Evolutionary conservation across 805 yeast genomes (phyloP).

Genomic region (Pichia heedii): DNA sequence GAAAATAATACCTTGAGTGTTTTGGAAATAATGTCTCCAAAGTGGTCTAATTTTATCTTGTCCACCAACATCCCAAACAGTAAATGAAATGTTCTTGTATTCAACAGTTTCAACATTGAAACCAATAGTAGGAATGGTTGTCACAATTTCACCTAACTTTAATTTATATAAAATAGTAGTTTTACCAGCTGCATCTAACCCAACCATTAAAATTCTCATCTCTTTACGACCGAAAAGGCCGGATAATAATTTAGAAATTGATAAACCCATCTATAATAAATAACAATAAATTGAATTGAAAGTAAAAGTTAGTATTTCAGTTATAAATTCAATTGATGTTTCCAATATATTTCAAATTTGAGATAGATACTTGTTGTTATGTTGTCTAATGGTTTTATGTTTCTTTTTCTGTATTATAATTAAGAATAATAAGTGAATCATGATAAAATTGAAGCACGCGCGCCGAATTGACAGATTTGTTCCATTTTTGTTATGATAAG

Average conservation of each 20-base stretch:
- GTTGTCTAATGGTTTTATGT: too few relatives aligned
- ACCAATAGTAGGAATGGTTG: constrained; percentile 95
- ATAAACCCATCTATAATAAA: constrained; percentile 72
- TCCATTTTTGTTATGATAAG: not conserved
- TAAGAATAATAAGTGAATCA: too few relatives aligned
- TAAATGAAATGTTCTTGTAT: constrained; percentile 92
- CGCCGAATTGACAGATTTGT: constrained; percentile 5
- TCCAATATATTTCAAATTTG: too few relatives aligned
- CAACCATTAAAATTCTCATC: constrained; percentile 97
- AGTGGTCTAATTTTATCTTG: constrained; percentile 97
- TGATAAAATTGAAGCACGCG: constrained; percentile 6
- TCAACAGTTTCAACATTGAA: constrained; percentile 97
- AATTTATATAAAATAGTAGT: constrained; percentile 92
- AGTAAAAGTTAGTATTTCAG: not conserved
- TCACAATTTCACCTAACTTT: constrained; percentile 91
- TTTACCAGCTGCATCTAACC: constrained; percentile 97
- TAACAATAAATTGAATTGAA: not conserved
- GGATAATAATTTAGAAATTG: constrained; percentile 85
- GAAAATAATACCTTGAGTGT: constrained; percentile 96
- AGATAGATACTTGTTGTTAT: too few relatives aligned
- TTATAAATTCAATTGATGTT: not conserved
- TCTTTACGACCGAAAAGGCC: constrained; percentile 97
- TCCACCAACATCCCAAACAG: constrained; percentile 99
- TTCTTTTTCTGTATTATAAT: too few relatives aligned
- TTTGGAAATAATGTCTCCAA: constrained; percentile 99